These are phyloP conservation scores for Wickerhamiella bombiphila DNA, from an alignment of 805 yeast genomes.

Conservation along the genomic window DNA sequence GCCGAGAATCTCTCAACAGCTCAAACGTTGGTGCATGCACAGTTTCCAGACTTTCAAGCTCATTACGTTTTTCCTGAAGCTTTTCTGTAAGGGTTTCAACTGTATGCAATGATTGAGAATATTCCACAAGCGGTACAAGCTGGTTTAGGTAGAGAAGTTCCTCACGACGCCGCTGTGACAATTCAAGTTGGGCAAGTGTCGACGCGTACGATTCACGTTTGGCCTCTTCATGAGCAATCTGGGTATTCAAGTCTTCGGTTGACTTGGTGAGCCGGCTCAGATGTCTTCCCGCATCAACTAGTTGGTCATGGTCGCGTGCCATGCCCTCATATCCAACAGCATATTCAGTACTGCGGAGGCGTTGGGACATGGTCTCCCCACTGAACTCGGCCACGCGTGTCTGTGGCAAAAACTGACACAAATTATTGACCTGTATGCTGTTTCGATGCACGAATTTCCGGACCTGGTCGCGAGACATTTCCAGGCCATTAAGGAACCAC, in stretches of 20 bases:
- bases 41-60: too few relatives aligned
- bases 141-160: conserved; percentile 3
- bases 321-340: conserved; percentile 47
- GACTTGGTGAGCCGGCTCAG: conserved; percentile 28
- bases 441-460: conserved; percentile 55
- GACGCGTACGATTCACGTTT: conserved; percentile 19
- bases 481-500: conserved; percentile 14
- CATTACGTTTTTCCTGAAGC: too few relatives aligned
- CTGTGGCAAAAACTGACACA: conserved; percentile 91
- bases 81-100: too few relatives aligned
- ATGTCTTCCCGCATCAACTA: conserved; percentile 37
- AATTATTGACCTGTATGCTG: conserved; percentile 76
- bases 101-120: too few relatives aligned
- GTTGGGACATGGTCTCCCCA: conserved; percentile 54
- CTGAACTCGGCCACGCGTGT: conserved; percentile 92
- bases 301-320: conserved; percentile 38
- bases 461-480: conserved; percentile 24
- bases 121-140: conserved; percentile 1
- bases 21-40: too few relatives aligned
- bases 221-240: conserved; percentile 7
- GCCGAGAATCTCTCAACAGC: too few relatives aligned
- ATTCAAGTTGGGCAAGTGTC: conserved; percentile 15
- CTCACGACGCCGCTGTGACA: background rate
- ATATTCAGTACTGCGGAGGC: conserved; percentile 64
- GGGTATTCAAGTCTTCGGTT: conserved; percentile 29